Conservation (phyloP, 2,329 filamentous ascomycete genomes). For the Bisporella sp. region DNA sequence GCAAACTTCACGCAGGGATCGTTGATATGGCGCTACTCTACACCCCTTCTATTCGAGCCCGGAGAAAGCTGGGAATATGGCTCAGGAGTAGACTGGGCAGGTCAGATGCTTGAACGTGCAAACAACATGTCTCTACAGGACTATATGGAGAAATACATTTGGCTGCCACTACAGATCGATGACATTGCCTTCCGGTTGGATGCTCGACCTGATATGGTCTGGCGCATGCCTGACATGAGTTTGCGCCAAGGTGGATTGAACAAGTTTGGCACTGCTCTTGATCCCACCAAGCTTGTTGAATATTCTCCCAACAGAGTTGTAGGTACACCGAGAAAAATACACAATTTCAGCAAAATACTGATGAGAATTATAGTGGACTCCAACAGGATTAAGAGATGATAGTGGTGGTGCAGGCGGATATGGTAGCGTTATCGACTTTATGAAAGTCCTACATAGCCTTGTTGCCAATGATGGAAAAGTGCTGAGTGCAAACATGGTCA, state of each 20-base stretch:
- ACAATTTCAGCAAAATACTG: background rate
- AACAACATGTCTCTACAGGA: conserved; percentile 11
- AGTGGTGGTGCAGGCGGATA: conserved; percentile 5
- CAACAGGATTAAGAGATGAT: conserved; percentile 1
- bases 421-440: conserved; percentile 2
- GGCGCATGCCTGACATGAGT: conserved; percentile 2
- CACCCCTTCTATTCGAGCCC: conserved; percentile 57
- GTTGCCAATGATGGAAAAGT: conserved; percentile 6
- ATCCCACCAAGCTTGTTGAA: background rate
- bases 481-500: conserved; percentile 1
- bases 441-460: conserved; percentile 9
- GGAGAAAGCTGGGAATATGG: conserved; percentile 36
- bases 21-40: background rate
- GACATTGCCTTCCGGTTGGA: conserved; percentile 11
- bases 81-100: conserved; percentile 45
- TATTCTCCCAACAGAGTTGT: background rate
- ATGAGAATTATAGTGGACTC: background rate
- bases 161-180: conserved; percentile 8
- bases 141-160: conserved; percentile 17
- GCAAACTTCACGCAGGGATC: background rate
- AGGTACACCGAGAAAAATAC: background rate
- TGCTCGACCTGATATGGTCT: conserved; percentile 1
- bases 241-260: conserved; percentile 1
- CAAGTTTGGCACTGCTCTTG: background rate
- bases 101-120: conserved; percentile 38